Evolutionary conservation across 176 grass and related monocot genomes (phyloP).

Genomic region (Paspalum vaginatum): DNA sequence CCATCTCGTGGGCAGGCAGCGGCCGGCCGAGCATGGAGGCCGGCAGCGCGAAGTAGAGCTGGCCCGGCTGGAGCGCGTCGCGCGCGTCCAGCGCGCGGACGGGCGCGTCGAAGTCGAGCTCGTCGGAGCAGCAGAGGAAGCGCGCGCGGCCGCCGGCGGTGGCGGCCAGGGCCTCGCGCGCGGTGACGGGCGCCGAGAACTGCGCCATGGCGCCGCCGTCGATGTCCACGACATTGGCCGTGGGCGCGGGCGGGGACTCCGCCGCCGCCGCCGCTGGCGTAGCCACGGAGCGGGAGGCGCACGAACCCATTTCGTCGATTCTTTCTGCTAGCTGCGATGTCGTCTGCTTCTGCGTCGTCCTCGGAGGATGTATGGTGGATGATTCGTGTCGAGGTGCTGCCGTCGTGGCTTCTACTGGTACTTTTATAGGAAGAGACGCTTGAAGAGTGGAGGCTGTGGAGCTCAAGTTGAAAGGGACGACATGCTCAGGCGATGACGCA

Average conservation of each 20-base stretch:
- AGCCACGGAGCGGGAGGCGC: slow-evolving; percentile 41
- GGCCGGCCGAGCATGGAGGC: slow-evolving; percentile 27
- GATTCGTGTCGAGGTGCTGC: neutral
- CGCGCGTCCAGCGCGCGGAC: slow-evolving; percentile 37
- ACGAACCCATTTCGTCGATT: slow-evolving; percentile 51
- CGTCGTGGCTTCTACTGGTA: neutral
- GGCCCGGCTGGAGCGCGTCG: slow-evolving; percentile 36
- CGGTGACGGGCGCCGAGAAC: slow-evolving; percentile 42
- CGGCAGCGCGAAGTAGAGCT: slow-evolving; percentile 77
- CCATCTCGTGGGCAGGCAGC: slow-evolving; percentile 58
- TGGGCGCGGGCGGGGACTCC: neutral
- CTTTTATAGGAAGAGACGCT: neutral
- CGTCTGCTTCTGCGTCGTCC: neutral
- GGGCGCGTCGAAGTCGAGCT: slow-evolving; percentile 50
- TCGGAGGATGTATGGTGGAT: no score
- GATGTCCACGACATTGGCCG: slow-evolving; percentile 52
- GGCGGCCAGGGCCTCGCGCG: slow-evolving; percentile 42
- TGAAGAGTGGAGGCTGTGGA: no score
- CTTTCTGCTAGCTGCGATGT: neutral
- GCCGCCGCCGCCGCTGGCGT: neutral
- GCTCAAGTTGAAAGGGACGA: neutral
- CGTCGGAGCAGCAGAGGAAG: slow-evolving; percentile 81
- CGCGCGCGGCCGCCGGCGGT: no score
- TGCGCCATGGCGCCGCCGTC: slow-evolving; percentile 56
- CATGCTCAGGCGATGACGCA: slow-evolving; percentile 18